A percentile compares a stretch with the other conserved stretches of the same genome.
These are phyloP conservation scores for Salvia rosmarinus DNA, from an alignment of 257 asterid genomes.

Conservation along the genomic window DNA sequence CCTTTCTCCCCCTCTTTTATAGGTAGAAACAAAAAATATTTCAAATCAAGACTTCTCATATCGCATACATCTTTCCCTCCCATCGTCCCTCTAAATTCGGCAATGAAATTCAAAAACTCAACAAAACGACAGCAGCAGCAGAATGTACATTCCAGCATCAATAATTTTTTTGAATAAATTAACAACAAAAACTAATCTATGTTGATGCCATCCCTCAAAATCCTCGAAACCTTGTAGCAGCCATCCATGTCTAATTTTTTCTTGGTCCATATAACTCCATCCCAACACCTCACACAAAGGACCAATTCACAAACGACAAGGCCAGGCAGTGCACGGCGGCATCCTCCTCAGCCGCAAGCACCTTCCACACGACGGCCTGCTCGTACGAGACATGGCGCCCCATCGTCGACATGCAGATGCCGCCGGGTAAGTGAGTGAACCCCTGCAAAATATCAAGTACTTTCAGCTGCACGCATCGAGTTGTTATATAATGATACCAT, in stretches of 20 bases:
- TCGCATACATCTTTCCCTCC: background rate
- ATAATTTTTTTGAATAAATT: slow-evolving; percentile 28
- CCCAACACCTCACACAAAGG: slow-evolving; percentile 56
- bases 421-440: slow-evolving; percentile 76
- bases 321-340: slow-evolving; percentile 77
- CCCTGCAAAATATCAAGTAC: slow-evolving; percentile 49
- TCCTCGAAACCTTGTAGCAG: background rate
- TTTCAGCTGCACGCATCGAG: background rate
- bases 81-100: background rate
- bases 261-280: background rate
- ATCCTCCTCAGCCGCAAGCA: slow-evolving; percentile 68
- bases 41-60: too few relatives aligned
- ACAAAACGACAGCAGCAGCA: background rate
- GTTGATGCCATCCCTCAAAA: background rate
- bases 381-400: slow-evolving; percentile 93
- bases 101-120: too few relatives aligned
- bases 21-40: too few relatives aligned
- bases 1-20: too few relatives aligned
- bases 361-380: slow-evolving; percentile 95
- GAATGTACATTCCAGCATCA: slow-evolving; percentile 37
- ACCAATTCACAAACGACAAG: slow-evolving; percentile 92
- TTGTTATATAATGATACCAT: background rate
- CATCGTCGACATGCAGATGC: slow-evolving; percentile 93
- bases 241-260: background rate
- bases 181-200: background rate